Base-by-base conservation (phyloP, 345 rosid species). In the Arabidopsis thaliana region DNA sequence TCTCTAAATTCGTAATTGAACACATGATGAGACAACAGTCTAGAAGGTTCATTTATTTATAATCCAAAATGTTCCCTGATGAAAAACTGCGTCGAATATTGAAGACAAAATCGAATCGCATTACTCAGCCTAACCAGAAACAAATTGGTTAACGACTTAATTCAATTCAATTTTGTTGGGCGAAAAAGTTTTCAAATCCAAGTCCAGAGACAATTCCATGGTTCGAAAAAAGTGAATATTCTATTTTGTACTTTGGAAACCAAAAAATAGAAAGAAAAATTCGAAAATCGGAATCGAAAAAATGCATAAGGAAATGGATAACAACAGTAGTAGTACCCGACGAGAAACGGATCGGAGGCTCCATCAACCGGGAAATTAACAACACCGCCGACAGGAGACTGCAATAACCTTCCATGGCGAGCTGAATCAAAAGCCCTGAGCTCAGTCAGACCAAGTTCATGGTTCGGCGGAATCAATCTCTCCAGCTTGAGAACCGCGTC, bases 381-480 rank as follows among this genome's bases (percentile, higher is more conserved):
- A 52, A 96, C 87, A 9, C 87, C 96, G 2, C 80, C 80, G 69
- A 46, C 82, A 25, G 83, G 45, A 59, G 93, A 80, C 76, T 90
- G 93, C 64, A 92, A 58, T 83, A 93, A 83, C 81, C 99, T 86
- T 20, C 93, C 87, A 69, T 89, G 99, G 73, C 99, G 84, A 64
- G 83, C 72, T 61, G 82, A 79, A 61, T 96, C 99, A 78, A 89
- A 85, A 53, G 85, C 92, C 59, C 79, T 84, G 33, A 96, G 88
- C 70, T 84, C 81, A 68, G 76, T 76, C 67, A 96, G 56, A 75
- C 87, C 85, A 37, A 88, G 76, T 50, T 73, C 71, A 12, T 80
- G 87, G 73, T 65, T 78, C 48, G 75, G 72, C 9, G 91, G 88
- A 76, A 89, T 80, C 55, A 81, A 78, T 57, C 95, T 82, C 85